A percentile compares a stretch with the other conserved stretches of the same genome.
Evolutionary conservation across 1,284 basidiomycete genomes (phyloP).

Genomic region (Tausonia pullulans): DNA sequence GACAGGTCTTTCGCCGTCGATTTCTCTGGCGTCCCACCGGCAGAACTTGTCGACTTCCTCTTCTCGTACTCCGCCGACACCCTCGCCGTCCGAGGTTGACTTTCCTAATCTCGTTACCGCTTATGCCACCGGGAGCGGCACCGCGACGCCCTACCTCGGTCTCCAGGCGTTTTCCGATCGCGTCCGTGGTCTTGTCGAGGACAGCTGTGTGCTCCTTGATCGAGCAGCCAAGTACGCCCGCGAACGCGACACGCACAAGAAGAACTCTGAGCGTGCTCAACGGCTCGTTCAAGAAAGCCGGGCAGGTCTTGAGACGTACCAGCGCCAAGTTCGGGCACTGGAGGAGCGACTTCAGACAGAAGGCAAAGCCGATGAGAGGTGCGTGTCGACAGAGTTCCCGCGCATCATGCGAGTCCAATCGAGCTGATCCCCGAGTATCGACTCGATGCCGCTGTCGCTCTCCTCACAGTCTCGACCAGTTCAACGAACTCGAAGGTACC

Average conservation of each 20-base stretch:
- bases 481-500: conserved; percentile 49
- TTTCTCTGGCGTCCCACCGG: conserved; percentile 22
- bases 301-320: conserved; percentile 67
- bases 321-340: conserved; percentile 62
- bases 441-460: background rate
- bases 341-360: conserved; percentile 53
- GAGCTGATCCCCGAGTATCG: background rate
- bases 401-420: background rate
- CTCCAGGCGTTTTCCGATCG: conserved; percentile 62
- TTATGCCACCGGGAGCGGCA: conserved; percentile 29
- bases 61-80: conserved; percentile 26
- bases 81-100: conserved; percentile 36
- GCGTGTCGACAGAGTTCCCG: background rate
- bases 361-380: conserved; percentile 6
- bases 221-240: conserved; percentile 68
- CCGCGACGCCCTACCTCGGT: conserved; percentile 24
- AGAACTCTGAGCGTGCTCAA: conserved; percentile 78
- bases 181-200: conserved; percentile 62
- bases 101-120: conserved; percentile 31
- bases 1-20: too few species aligned
- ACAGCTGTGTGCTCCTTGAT: conserved; percentile 71
- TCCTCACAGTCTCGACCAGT: conserved; percentile 42
- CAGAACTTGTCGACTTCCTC: background rate
- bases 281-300: conserved; percentile 73
- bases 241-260: conserved; percentile 75